A percentile compares a stretch with the other conserved stretches of the same genome.
phyloP scores from a whole-genome alignment of 2,329 filamentous ascomycete genomes.

The Rachicladosporium sp. region DNA sequence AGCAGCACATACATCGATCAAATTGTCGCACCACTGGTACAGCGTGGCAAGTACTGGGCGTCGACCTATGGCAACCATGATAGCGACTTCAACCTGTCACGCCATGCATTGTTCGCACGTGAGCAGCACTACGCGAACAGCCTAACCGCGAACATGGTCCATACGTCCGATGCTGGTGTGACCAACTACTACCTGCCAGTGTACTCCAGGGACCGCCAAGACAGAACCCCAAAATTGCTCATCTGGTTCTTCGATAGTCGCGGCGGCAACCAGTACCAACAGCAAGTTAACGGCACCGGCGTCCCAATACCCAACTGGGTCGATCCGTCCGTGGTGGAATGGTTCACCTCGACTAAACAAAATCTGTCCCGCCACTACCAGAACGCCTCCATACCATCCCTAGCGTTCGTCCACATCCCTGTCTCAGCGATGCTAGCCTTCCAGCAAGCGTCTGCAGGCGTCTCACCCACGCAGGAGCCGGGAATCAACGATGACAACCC shows the following conservation, averaged over 20 bases:
- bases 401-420: slow-evolving; percentile 43
- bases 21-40: slow-evolving; percentile 46
- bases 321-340: slow-evolving; percentile 31
- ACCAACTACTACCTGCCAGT: slow-evolving; percentile 45
- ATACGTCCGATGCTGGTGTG: slow-evolving; percentile 27
- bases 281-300: slow-evolving; percentile 16
- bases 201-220: slow-evolving; percentile 23
- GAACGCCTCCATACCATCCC: slow-evolving; percentile 26
- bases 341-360: slow-evolving; percentile 29
- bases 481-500: slow-evolving; percentile 30
- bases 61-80: slow-evolving; percentile 64
- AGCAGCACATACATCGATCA: slow-evolving; percentile 46
- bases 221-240: slow-evolving; percentile 30
- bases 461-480: slow-evolving; percentile 11
- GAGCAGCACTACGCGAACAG: slow-evolving; percentile 26
- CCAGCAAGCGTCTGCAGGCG: slow-evolving; percentile 15
- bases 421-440: slow-evolving; percentile 25
- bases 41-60: slow-evolving; percentile 47
- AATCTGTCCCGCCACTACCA: slow-evolving; percentile 4
- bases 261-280: slow-evolving; percentile 43
- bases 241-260: slow-evolving; percentile 63
- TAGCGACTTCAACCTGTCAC: slow-evolving; percentile 44
- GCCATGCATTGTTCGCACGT: slow-evolving; percentile 27
- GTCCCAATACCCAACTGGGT: slow-evolving; percentile 31
- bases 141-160: slow-evolving; percentile 33